Conservation (phyloP, 177 flowering plant species). For the Vitis hybrid region DNA sequence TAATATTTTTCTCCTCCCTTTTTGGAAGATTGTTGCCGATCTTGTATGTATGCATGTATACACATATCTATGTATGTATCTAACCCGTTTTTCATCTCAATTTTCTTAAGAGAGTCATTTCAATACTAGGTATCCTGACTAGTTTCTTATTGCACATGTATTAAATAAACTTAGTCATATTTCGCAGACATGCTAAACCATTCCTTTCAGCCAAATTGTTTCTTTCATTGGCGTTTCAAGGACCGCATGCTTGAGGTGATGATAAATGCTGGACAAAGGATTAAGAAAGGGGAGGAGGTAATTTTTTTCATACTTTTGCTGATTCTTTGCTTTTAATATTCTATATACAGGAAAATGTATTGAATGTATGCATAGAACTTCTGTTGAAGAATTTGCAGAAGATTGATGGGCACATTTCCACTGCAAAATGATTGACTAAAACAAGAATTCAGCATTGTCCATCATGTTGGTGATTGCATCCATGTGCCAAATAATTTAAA, state of each 20-base stretch:
- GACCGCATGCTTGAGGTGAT: constrained; percentile 99
- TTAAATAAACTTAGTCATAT: constrained; percentile 5
- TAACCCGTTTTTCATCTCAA: not conserved
- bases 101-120: not conserved
- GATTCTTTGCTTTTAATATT: constrained; percentile 1
- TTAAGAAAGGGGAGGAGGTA: constrained; percentile 91
- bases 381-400: no score
- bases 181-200: constrained; percentile 94
- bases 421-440: no score
- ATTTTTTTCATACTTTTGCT: not conserved
- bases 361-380: not conserved
- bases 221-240: constrained; percentile 95
- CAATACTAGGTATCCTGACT: not conserved
- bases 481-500: no score
- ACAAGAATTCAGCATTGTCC: no score
- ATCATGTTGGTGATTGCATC: no score
- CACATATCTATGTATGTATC: not conserved
- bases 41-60: no score
- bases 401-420: no score
- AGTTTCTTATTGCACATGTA: not conserved
- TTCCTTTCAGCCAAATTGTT: constrained; percentile 90
- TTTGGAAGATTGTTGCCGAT: not conserved
- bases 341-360: not conserved
- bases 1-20: not conserved
- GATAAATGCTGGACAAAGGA: constrained; percentile 90